These are phyloP conservation scores for Mangifera indica DNA, from an alignment of 345 rosid species.

Conservation along the genomic window DNA sequence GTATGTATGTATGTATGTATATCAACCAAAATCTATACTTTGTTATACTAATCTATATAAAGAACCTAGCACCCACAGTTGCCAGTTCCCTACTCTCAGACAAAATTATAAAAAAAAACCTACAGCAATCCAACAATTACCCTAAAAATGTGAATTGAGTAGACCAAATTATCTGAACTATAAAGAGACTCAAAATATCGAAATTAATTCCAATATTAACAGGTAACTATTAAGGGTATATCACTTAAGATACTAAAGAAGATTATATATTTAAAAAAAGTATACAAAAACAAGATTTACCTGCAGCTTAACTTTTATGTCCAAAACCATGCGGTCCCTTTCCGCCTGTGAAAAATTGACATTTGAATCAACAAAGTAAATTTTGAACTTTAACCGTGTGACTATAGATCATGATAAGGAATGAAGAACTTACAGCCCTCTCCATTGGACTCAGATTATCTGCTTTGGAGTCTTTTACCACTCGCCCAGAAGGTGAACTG, in stretches of 20 bases:
- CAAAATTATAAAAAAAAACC: neutral
- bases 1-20: neutral
- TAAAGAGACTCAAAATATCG: neutral
- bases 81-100: neutral
- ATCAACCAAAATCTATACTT: neutral
- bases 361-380: slow-evolving; percentile 9
- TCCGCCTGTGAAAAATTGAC: slow-evolving; percentile 60
- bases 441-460: slow-evolving; percentile 80
- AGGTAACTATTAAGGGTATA: neutral
- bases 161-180: neutral
- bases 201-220: neutral
- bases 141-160: neutral
- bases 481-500: slow-evolving; percentile 67
- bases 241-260: neutral
- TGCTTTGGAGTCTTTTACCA: slow-evolving; percentile 54
- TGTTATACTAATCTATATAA: neutral
- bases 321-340: slow-evolving; percentile 97
- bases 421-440: slow-evolving; percentile 84
- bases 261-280: slow-evolving; percentile 1
- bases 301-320: slow-evolving; percentile 97
- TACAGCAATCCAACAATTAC: neutral
- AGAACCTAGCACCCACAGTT: neutral
- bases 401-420: slow-evolving; percentile 21
- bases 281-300: slow-evolving; percentile 32
- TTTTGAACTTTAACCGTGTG: slow-evolving; percentile 14